phyloP scores from a whole-genome alignment of 2,329 filamentous ascomycete genomes.

The Cladosporium sp. region DNA sequence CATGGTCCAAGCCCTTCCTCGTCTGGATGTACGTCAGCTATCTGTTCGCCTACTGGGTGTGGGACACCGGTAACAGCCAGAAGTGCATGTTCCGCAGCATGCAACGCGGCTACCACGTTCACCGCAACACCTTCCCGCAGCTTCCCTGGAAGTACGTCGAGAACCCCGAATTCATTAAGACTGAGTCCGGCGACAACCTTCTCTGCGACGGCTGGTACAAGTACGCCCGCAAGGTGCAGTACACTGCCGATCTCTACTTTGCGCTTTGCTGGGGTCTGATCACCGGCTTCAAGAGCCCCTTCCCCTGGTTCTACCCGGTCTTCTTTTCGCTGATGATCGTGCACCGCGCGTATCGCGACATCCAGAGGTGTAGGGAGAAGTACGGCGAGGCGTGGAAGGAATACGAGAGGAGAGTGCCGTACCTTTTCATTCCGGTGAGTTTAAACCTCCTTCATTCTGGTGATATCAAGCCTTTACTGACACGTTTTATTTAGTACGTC shows the following conservation, averaged over 20 bases:
- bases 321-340: slow-evolving; percentile 81
- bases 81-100: slow-evolving; percentile 88
- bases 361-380: slow-evolving; percentile 71
- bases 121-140: slow-evolving; percentile 82
- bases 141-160: slow-evolving; percentile 83
- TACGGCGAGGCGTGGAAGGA: slow-evolving; percentile 81
- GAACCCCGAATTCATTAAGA: slow-evolving; percentile 77
- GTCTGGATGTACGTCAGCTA: slow-evolving; percentile 68
- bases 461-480: not conserved
- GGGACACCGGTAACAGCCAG: slow-evolving; percentile 89
- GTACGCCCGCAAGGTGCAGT: slow-evolving; percentile 58
- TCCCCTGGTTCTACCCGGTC: slow-evolving; percentile 85
- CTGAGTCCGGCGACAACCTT: slow-evolving; percentile 71
- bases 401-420: slow-evolving; percentile 78
- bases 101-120: slow-evolving; percentile 69
- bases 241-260: slow-evolving; percentile 78
- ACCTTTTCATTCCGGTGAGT: slow-evolving; percentile 72
- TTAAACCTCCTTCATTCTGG: not conserved
- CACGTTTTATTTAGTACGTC: not conserved
- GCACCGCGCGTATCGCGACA: slow-evolving; percentile 74
- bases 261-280: slow-evolving; percentile 77
- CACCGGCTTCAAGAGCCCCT: slow-evolving; percentile 76
- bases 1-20: slow-evolving; percentile 71
- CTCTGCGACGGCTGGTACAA: slow-evolving; percentile 82
- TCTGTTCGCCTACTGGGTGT: slow-evolving; percentile 83